Percentiles rank a stretch among this genome's conserved stretches.
Conservation (phyloP, 352 stramenopile species). For the Phytophthora ramorum region DNA sequence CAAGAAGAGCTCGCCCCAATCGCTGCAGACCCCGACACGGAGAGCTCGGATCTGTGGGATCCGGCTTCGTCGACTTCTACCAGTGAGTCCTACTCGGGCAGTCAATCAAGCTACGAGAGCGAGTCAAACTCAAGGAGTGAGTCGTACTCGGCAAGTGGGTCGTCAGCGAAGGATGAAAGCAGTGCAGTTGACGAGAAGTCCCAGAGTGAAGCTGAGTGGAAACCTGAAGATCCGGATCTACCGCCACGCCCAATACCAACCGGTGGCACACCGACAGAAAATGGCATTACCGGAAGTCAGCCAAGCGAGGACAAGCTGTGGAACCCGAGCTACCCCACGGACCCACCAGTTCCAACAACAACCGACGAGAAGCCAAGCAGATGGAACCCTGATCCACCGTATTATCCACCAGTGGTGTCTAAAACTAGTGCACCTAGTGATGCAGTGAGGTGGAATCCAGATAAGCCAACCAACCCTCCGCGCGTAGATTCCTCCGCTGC, state of each 20-base stretch:
- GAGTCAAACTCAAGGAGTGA: too few relatives aligned
- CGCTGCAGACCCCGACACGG: background rate
- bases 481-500: background rate
- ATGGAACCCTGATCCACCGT: constrained; percentile 6
- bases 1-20: constrained; percentile 11
- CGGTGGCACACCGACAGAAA: constrained; percentile 1
- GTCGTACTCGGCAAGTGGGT: background rate
- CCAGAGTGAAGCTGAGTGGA: constrained; percentile 9
- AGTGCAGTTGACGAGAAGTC: background rate
- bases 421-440: background rate
- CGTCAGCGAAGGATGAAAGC: background rate
- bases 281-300: constrained; percentile 4
- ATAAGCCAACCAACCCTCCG: constrained; percentile 12
- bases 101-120: constrained; percentile 1
- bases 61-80: background rate
- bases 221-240: constrained; percentile 11
- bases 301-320: constrained; percentile 9
- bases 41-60: background rate
- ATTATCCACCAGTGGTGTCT: background rate
- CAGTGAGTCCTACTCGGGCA: background rate
- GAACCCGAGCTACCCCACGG: constrained; percentile 20
- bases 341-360: constrained; percentile 6
- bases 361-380: background rate
- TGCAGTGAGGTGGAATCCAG: background rate
- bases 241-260: constrained; percentile 11